phyloP scores from a whole-genome alignment of 106 monocot species.

The Platanthera zijinensis region DNA sequence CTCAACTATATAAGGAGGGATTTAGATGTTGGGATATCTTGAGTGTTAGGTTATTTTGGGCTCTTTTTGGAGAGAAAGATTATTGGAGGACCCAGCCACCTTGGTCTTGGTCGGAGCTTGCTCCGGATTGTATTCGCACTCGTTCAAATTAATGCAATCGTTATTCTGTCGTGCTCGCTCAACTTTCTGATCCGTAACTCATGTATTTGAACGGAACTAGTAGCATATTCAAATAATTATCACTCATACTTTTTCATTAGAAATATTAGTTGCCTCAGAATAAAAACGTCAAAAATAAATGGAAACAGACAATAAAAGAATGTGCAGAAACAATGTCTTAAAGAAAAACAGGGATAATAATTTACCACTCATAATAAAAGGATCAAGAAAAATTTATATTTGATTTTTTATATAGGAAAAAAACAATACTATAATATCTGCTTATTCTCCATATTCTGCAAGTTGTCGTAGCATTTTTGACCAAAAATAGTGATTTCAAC shows the following conservation, averaged over 20 bases:
- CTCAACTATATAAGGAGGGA: too few relatives aligned
- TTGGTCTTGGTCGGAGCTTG: too few relatives aligned
- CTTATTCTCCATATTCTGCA: neutral
- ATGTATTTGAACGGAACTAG: neutral
- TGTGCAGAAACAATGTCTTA: neutral
- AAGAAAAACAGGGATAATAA: neutral
- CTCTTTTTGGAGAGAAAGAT: too few relatives aligned
- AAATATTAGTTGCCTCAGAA: neutral
- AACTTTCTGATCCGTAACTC: too few relatives aligned
- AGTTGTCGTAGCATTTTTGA: neutral
- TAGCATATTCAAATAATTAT: neutral
- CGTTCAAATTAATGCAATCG: too few relatives aligned
- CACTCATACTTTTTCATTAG: neutral
- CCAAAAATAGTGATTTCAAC: neutral
- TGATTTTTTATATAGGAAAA: neutral
- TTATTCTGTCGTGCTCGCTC: too few relatives aligned
- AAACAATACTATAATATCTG: neutral
- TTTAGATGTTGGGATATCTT: too few relatives aligned
- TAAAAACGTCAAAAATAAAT: neutral
- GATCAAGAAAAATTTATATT: neutral
- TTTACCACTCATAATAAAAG: neutral
- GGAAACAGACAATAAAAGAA: neutral
- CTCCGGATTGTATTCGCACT: too few relatives aligned
- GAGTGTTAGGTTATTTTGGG: too few relatives aligned
- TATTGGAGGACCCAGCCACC: too few relatives aligned